Percentiles rank a stretch among this genome's conserved stretches.
These are phyloP conservation scores for Leishmania mexicana DNA, from an alignment of 208 protist species.

Conservation along the genomic window DNA sequence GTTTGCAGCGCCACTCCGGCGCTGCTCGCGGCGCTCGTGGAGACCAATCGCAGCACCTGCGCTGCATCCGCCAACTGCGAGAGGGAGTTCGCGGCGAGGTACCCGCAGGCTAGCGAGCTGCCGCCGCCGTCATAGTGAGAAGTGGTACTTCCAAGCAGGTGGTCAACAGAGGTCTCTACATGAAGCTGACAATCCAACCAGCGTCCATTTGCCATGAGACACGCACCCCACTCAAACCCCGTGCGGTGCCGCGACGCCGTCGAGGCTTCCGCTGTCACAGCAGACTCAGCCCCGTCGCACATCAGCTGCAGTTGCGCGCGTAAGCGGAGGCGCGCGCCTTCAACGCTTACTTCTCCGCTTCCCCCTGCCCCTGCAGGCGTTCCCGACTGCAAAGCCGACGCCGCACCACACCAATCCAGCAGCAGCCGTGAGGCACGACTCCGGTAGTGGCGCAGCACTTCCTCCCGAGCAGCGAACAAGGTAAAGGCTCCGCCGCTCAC, in stretches of 20 bases:
- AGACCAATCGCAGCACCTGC: background rate
- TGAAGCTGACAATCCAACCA: slow-evolving; percentile 9
- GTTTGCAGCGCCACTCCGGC: background rate
- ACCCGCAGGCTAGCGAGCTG: background rate
- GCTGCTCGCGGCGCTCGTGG: background rate
- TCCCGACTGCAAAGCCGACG: background rate
- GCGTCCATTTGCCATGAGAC: slow-evolving; percentile 4
- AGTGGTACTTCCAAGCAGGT: background rate
- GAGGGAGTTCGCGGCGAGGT: slow-evolving; percentile 5
- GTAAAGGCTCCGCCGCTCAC: background rate
- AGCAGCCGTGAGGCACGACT: slow-evolving; percentile 1
- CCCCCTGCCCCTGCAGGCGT: background rate
- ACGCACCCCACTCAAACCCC: slow-evolving; percentile 4
- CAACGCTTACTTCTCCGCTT: slow-evolving; percentile 2
- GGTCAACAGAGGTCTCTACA: background rate
- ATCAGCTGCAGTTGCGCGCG: slow-evolving; percentile 5
- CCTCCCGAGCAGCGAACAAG: background rate
- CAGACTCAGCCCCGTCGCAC: slow-evolving; percentile 2
- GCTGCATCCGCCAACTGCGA: slow-evolving; percentile 10
- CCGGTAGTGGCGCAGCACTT: slow-evolving; percentile 14
- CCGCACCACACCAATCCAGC: slow-evolving; percentile 5
- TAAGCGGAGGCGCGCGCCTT: background rate
- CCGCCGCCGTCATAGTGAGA: background rate
- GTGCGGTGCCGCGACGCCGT: background rate
- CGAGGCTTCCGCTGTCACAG: background rate